phyloP scores from a whole-genome alignment of 129 eudicot species.

The Logfia minima region DNA sequence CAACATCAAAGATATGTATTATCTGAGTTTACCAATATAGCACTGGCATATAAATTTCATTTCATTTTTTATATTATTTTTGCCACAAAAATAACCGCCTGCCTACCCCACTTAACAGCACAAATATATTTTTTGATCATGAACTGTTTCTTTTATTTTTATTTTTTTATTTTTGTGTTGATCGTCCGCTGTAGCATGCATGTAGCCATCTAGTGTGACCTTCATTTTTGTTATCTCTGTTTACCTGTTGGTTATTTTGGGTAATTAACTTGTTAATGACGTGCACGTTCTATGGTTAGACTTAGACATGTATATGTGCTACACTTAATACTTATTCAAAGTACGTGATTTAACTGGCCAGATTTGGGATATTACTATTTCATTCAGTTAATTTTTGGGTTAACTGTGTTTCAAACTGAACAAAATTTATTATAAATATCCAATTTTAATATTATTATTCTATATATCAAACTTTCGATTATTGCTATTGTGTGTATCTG shows the following conservation, averaged over 20 bases:
- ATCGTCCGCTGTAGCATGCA: slow-evolving; percentile 18
- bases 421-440: too few species aligned
- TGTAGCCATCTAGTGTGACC: slow-evolving; percentile 31
- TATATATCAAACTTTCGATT: too few species aligned
- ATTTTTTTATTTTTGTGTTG: slow-evolving; percentile 9
- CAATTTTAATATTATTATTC: too few species aligned
- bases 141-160: slow-evolving; percentile 9
- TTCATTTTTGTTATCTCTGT: slow-evolving; percentile 16
- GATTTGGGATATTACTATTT: too few species aligned
- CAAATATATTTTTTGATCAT: slow-evolving; percentile 11
- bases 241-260: slow-evolving; percentile 8
- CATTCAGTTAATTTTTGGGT: too few species aligned
- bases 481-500: too few species aligned
- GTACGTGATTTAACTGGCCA: too few species aligned
- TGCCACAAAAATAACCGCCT: not conserved
- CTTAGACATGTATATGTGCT: not conserved
- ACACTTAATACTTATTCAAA: not conserved
- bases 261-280: not conserved
- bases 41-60: not conserved
- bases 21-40: not conserved
- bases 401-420: too few species aligned
- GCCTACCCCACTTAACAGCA: slow-evolving; percentile 16
- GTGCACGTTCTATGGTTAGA: slow-evolving; percentile 15
- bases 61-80: not conserved
- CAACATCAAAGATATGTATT: slow-evolving; percentile 12